Conservation (phyloP, 2,329 filamentous ascomycete species). For the Calonectria fujianensis region DNA sequence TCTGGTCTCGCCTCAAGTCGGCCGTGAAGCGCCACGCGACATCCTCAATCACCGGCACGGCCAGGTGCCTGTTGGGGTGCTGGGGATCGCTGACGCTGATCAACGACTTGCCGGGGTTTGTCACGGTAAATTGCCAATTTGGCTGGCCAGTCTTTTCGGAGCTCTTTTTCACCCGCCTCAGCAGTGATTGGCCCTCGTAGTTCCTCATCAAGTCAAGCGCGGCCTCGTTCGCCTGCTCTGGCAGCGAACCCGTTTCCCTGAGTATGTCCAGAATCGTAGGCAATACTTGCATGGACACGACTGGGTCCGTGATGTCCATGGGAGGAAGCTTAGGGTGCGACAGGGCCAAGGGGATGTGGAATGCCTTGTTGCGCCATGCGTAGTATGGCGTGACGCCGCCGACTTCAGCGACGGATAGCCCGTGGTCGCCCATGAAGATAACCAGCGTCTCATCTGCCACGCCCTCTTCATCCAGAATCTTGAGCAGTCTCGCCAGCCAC, state of each 20-base stretch:
- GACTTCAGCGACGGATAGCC: conserved; percentile 55
- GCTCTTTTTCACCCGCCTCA: conserved; percentile 45
- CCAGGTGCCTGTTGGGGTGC: background rate
- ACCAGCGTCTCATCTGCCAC: conserved; percentile 57
- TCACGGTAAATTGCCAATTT: conserved; percentile 44
- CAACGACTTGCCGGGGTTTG: background rate
- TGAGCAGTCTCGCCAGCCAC: conserved; percentile 53
- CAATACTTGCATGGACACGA: conserved; percentile 53
- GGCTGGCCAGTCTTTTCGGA: conserved; percentile 40
- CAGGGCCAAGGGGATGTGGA: conserved; percentile 55
- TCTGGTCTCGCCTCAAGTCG: background rate
- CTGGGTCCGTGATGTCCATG: conserved; percentile 50
- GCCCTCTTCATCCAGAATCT: conserved; percentile 54
- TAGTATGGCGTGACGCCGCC: conserved; percentile 52
- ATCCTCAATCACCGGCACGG: background rate
- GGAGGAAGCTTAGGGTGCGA: conserved; percentile 55
- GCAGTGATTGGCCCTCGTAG: conserved; percentile 54
- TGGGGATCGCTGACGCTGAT: conserved; percentile 1
- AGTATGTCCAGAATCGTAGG: conserved; percentile 58
- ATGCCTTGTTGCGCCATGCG: conserved; percentile 50
- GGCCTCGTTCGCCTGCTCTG: conserved; percentile 37
- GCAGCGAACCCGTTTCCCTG: conserved; percentile 52
- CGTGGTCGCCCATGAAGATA: conserved; percentile 57
- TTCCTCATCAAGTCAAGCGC: conserved; percentile 50
- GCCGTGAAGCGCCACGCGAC: conserved; percentile 6